These are phyloP conservation scores for Ambispora gerdemannii DNA, from an alignment of 192 early-diverging fungal species.

Conservation along the genomic window DNA sequence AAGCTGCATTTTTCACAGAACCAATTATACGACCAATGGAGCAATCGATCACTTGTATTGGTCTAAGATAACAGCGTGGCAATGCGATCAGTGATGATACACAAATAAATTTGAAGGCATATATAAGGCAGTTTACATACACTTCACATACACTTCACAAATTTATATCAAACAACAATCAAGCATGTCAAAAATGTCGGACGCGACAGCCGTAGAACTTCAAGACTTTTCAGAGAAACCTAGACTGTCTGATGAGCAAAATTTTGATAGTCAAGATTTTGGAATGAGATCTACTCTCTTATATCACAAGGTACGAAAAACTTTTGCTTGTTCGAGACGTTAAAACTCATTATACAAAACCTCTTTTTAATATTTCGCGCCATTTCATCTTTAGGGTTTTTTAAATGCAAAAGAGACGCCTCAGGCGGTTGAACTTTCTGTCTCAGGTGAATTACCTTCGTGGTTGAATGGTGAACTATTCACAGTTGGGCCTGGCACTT, in stretches of 20 bases:
- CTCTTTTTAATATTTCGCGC: background rate
- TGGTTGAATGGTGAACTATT: constrained; percentile 66
- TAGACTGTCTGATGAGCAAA: background rate
- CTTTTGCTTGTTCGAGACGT: background rate
- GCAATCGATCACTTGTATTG: too few species aligned
- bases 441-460: constrained; percentile 60
- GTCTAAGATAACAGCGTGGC: too few species aligned
- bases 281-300: background rate
- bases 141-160: too few species aligned
- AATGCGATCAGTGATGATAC: too few species aligned
- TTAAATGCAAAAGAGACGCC: constrained; percentile 10
- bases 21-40: too few species aligned
- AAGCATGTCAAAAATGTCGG: too few species aligned
- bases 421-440: constrained; percentile 42
- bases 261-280: background rate
- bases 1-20: too few species aligned
- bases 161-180: too few species aligned
- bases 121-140: too few species aligned
- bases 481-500: constrained; percentile 63
- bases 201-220: background rate
- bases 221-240: constrained; percentile 7
- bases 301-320: background rate
- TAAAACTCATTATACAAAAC: background rate
- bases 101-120: too few species aligned
- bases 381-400: constrained; percentile 6